These are phyloP conservation scores for Astrothelium macrocarpum DNA, from an alignment of 495 filamentous ascomycete genomes.

Conservation along the genomic window DNA sequence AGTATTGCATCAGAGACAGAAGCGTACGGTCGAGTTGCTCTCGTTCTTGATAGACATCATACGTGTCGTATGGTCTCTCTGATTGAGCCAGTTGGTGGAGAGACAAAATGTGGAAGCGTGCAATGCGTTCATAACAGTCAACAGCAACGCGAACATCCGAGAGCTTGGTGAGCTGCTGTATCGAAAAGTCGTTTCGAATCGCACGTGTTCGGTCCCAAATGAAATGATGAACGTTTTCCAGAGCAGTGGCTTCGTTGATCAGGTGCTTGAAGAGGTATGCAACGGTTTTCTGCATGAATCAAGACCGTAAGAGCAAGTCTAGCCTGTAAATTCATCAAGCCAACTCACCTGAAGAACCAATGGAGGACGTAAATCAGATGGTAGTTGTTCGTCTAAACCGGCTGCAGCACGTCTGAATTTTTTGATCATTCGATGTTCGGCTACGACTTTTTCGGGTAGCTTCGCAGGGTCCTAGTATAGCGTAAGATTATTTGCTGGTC, in stretches of 20 bases:
- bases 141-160: constrained; percentile 58
- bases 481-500: constrained; percentile 2
- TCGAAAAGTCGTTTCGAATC: constrained; percentile 88
- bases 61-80: constrained; percentile 54
- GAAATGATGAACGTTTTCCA: constrained; percentile 69
- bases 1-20: constrained; percentile 78
- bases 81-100: constrained; percentile 69
- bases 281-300: constrained; percentile 46
- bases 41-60: constrained; percentile 78
- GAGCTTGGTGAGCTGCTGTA: constrained; percentile 65
- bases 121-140: constrained; percentile 78
- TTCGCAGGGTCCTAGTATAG: constrained; percentile 6
- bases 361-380: constrained; percentile 83
- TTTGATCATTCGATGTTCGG: constrained; percentile 64
- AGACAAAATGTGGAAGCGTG: constrained; percentile 81
- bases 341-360: constrained; percentile 46
- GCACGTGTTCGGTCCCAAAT: constrained; percentile 91
- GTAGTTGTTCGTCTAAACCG: constrained; percentile 81
- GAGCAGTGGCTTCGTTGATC: constrained; percentile 50
- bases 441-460: constrained; percentile 35
- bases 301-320: constrained; percentile 1
- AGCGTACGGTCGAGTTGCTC: constrained; percentile 87
- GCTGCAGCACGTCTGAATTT: constrained; percentile 83
- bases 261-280: constrained; percentile 77
- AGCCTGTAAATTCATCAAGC: too few species aligned